These are phyloP conservation scores for Gastrodia elata DNA, from an alignment of 106 monocot species.

Conservation along the genomic window DNA sequence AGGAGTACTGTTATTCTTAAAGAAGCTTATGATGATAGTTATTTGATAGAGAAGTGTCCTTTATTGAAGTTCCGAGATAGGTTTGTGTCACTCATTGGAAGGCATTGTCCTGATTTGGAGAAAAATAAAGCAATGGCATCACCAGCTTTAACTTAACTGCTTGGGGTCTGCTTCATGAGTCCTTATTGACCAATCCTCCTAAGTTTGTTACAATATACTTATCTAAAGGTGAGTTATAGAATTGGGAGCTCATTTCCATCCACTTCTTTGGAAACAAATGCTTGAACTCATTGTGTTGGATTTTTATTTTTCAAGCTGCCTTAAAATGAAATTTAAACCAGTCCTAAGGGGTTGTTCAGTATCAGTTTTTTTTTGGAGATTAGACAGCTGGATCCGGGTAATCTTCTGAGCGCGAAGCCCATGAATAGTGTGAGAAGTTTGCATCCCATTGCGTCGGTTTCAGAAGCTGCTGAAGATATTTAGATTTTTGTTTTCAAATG, in stretches of 20 bases:
- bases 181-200: neutral
- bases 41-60: conserved; percentile 70
- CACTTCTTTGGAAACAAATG: neutral
- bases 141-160: neutral
- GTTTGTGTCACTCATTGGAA: conserved; percentile 65
- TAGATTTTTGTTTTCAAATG: neutral
- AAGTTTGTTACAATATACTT: neutral
- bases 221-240: neutral
- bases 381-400: no score
- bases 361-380: no score
- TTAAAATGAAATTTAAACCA: neutral
- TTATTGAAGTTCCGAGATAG: conserved; percentile 60
- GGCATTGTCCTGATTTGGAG: conserved; percentile 21
- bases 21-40: conserved; percentile 65
- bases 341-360: neutral
- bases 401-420: no score
- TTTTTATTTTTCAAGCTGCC: neutral
- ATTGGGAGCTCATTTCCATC: neutral
- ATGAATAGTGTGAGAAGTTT: neutral
- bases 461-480: neutral
- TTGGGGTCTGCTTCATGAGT: neutral
- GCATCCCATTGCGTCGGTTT: neutral
- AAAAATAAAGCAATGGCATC: conserved; percentile 2
- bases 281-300: neutral
- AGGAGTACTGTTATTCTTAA: conserved; percentile 86